Evolutionary conservation across 2,329 filamentous ascomycete genomes (phyloP), one percentile per base, ranked within the genome.

Genomic region (Beauveria pseudobassiana): DNA sequence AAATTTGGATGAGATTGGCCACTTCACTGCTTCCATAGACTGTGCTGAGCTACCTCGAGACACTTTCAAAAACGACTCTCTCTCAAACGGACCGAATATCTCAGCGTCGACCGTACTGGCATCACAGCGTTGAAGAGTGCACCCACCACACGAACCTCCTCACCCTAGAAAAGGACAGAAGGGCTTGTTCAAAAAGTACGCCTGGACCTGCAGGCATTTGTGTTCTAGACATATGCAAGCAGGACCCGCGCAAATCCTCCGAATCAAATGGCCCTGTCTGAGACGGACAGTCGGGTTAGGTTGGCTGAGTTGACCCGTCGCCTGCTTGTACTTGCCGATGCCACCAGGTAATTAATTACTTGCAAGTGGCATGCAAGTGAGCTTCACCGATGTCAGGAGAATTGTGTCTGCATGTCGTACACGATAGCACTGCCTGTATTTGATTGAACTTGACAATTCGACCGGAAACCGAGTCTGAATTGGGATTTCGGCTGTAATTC

Each of bases 271-370:
- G 6, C 3, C 38, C 20, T 26, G 2, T 57, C 9, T 12, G n/a
- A 14, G 24, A 45, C 24, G 26, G 55, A 40, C 48, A 45, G 49
- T 51, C 57, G 57, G 57, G 4, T 14, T 22, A 34, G 52, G 2
- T 8, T 59, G 56, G 48, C 45, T 48, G 57, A 59, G 57, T 52
- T 59, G 57, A 34, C 40, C 52, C 52, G 52, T 45, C 38, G 40
- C 53, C 53, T 24, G 6, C 40, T 24, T 56, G 34, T 38, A 38
- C 34, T 38, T 38, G 5, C 12, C 5, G 5, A 38, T 10, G 12
- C 30, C 30, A 14, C 30, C 30, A 3, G 10, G 30, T 14, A 14
- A 34, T 5, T 34, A 34, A 34, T 34, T 14, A 34, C 30, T 34
- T 34, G 22, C 28, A 54, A 50, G 55, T 50, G 55, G 49, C 30